These are phyloP conservation scores for Candida golubevii DNA, from an alignment of 805 yeast genomes.

Conservation along the genomic window DNA sequence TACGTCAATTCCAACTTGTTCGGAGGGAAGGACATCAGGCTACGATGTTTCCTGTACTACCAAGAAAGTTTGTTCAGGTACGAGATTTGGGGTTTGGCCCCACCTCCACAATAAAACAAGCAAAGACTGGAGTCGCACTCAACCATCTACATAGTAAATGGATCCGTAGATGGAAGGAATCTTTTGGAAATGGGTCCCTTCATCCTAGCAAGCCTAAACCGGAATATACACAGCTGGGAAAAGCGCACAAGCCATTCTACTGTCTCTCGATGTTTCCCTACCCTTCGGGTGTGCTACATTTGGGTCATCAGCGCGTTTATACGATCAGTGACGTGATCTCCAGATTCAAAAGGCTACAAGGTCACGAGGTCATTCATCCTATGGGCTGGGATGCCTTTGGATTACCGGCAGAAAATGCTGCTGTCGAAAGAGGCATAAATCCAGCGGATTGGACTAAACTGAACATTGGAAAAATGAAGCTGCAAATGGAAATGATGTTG, in stretches of 20 bases:
- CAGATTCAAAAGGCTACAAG: constrained; percentile 71
- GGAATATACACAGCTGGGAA: background rate
- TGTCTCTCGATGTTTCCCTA: constrained; percentile 91
- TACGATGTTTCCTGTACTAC: no score
- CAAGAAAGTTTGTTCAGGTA: no score
- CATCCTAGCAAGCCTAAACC: constrained; percentile 27
- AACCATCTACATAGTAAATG: constrained; percentile 49
- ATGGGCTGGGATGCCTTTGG: constrained; percentile 99
- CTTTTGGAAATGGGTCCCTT: constrained; percentile 30
- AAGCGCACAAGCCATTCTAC: constrained; percentile 39
- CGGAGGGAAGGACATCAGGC: no score
- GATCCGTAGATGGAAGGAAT: constrained; percentile 43
- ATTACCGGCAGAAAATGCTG: constrained; percentile 97
- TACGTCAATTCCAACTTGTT: no score
- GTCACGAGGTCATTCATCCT: constrained; percentile 81
- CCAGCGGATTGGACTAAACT: constrained; percentile 80
- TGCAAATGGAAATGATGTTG: constrained; percentile 71
- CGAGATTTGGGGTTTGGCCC: background rate
- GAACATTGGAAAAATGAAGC: constrained; percentile 83
- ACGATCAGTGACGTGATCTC: constrained; percentile 84
- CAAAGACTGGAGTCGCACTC: constrained; percentile 10
- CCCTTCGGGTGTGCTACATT: constrained; percentile 88
- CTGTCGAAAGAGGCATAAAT: constrained; percentile 73
- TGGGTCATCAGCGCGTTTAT: constrained; percentile 93
- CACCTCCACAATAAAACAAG: background rate